Evolutionary conservation across 2,329 filamentous ascomycete genomes (phyloP), one percentile per base, ranked within the genome.

Genomic region (Apiospora rasikravindrae): DNA sequence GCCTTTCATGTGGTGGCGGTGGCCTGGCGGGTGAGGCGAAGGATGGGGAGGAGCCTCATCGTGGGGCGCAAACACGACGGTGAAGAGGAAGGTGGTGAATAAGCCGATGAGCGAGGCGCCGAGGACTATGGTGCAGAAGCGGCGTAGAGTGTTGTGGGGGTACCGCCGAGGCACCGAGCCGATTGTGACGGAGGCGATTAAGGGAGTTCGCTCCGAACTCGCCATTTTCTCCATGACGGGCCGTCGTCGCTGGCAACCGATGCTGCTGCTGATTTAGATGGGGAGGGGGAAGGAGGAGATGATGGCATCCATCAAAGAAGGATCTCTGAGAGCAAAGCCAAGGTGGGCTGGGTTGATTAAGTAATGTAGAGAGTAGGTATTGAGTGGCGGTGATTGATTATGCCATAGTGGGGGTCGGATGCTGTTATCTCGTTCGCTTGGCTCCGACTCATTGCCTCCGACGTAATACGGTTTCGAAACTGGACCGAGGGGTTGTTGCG

Each of bases 101-200:
- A 90, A 86, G 64, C 84, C 83, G 61, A 89, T 77, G 47, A 91
- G 79, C 11, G 89, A 83, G 16, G 88, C 90, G 44, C 87, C 82
- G 68, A 89, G 83, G 29, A 88, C 86, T 71, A 93, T 84, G 57
- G 90, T 92, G 79, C 90, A 93, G 80, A 92, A 89, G 72, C 91
- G 89, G 69, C 92, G 90, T 66, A 91, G 80, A 40, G 87, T 88
- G 75, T 88, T 85, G 76, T 92, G 90, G 64, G 84, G 84, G 77
- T 91, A 91, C 76, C 90, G 85, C 74, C 82, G 85, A 77, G 85
- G 84, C 73, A 85, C 84, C 74, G 87, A 81, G 72, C 85, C 85
- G 76, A 91, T 84, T 24, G 79, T 86, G 73, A 93, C 88, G 69
- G 88, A 90, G 77, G 90, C 86, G 74, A 94, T 87, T 76, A 94